Percentiles rank a stretch among this genome's conserved stretches.
Conservation (phyloP, 495 filamentous ascomycete species). For the Aspergillus bertholletiae region DNA sequence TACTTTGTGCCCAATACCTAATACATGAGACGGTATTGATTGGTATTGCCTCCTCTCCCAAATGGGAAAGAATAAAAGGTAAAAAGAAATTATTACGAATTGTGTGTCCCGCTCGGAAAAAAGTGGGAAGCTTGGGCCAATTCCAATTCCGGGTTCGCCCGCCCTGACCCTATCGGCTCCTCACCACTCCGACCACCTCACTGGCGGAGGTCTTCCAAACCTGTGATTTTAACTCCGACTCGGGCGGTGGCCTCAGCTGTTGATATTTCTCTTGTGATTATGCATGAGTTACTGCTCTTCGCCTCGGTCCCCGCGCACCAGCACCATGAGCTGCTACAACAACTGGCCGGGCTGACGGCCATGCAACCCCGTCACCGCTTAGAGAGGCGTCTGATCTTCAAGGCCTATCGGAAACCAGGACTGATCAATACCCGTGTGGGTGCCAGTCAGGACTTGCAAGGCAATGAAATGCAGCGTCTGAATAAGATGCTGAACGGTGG, state of each 20-base stretch:
- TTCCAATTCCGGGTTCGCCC: background rate
- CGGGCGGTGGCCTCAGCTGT: slow-evolving; percentile 3
- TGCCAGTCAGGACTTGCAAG: slow-evolving; percentile 42
- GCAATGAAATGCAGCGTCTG: slow-evolving; percentile 38
- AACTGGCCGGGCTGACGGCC: slow-evolving; percentile 63
- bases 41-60: background rate
- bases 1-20: background rate
- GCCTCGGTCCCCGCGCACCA: slow-evolving; percentile 45
- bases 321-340: slow-evolving; percentile 59
- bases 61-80: background rate
- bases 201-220: background rate
- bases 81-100: too few relatives aligned
- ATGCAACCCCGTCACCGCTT: slow-evolving; percentile 59
- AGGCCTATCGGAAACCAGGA: slow-evolving; percentile 50
- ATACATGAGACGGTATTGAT: background rate
- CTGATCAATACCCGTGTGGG: slow-evolving; percentile 34
- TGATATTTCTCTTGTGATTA: slow-evolving; percentile 19
- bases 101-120: background rate
- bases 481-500: slow-evolving; percentile 48
- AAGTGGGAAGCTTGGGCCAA: background rate
- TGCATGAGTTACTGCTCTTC: slow-evolving; percentile 48
- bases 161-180: background rate
- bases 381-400: slow-evolving; percentile 64
- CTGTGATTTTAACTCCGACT: slow-evolving; percentile 2
- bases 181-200: background rate